Percentiles rank a stretch among this genome's conserved stretches.
phyloP scores from a whole-genome alignment of 345 rosid species.

The Bruguiera sexangula region DNA sequence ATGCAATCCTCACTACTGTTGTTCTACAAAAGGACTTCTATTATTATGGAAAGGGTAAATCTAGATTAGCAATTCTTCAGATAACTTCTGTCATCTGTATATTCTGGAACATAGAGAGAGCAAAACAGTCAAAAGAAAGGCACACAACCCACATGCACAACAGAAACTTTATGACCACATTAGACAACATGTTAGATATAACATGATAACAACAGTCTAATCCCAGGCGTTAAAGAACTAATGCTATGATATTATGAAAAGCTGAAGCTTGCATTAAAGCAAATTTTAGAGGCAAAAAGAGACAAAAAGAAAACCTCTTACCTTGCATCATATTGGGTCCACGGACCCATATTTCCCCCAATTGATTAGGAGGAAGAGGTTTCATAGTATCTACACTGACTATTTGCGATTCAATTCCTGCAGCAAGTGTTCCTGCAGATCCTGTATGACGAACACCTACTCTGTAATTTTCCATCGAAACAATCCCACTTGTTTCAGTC shows the following conservation, averaged over 20 bases:
- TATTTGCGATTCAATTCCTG: slow-evolving; percentile 76
- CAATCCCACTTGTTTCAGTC: slow-evolving; percentile 76
- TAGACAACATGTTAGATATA: too few species aligned
- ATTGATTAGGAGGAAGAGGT: slow-evolving; percentile 71
- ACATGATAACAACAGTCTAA: too few species aligned
- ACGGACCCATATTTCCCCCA: slow-evolving; percentile 85
- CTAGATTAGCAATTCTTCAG: not conserved
- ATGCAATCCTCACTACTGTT: not conserved
- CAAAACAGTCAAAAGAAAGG: too few species aligned
- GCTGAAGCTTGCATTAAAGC: not conserved
- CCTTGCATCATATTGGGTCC: slow-evolving; percentile 95
- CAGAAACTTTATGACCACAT: too few species aligned
- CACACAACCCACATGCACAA: too few species aligned
- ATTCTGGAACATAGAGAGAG: too few species aligned
- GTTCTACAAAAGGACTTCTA: too few species aligned
- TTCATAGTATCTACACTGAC: slow-evolving; percentile 54
- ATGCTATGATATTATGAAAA: not conserved
- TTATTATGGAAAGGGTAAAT: not conserved
- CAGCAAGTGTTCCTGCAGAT: slow-evolving; percentile 62
- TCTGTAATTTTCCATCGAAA: slow-evolving; percentile 55
- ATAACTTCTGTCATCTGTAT: not conserved
- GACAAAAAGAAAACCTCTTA: slow-evolving; percentile 10
- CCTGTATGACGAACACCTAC: slow-evolving; percentile 50
- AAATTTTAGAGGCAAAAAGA: not conserved
- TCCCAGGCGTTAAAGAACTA: too few species aligned